These are phyloP conservation scores for Mycena floridula DNA, from an alignment of 768 basidiomycete species.

Conservation along the genomic window DNA sequence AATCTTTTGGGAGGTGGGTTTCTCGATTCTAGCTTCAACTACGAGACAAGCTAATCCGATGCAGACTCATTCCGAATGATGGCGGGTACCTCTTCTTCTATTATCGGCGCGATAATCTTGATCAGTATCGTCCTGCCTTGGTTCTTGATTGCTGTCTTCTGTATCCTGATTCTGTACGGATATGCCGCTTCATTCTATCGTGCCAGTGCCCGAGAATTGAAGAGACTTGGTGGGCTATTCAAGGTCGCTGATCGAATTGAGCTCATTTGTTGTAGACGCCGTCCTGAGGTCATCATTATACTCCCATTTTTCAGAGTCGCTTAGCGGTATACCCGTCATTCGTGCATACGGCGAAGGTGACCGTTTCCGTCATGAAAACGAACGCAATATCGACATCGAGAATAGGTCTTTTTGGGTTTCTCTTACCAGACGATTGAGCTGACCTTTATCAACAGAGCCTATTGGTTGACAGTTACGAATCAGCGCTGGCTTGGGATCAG, in stretches of 20 bases:
- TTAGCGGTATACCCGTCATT: constrained; percentile 83
- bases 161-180: constrained; percentile 53
- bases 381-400: constrained; percentile 73
- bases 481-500: constrained; percentile 89
- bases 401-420: constrained; percentile 45
- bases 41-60: not conserved
- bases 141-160: constrained; percentile 73
- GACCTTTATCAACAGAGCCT: constrained; percentile 45
- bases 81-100: constrained; percentile 51
- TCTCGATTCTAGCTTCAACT: not conserved
- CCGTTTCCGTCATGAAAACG: constrained; percentile 73
- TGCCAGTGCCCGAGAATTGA: constrained; percentile 80
- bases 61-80: constrained; percentile 73
- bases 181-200: constrained; percentile 81
- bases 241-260: not conserved
- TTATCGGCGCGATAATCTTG: constrained; percentile 72
- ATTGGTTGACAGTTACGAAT: constrained; percentile 82
- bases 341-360: constrained; percentile 79
- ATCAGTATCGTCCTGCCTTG: constrained; percentile 76
- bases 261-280: constrained; percentile 44
- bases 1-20: constrained; percentile 54
- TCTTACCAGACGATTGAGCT: not conserved
- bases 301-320: constrained; percentile 87
- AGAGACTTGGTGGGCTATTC: constrained; percentile 50
- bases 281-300: constrained; percentile 84